These are phyloP conservation scores for Pichia manshurica DNA, from an alignment of 805 yeast genomes.

Conservation along the genomic window DNA sequence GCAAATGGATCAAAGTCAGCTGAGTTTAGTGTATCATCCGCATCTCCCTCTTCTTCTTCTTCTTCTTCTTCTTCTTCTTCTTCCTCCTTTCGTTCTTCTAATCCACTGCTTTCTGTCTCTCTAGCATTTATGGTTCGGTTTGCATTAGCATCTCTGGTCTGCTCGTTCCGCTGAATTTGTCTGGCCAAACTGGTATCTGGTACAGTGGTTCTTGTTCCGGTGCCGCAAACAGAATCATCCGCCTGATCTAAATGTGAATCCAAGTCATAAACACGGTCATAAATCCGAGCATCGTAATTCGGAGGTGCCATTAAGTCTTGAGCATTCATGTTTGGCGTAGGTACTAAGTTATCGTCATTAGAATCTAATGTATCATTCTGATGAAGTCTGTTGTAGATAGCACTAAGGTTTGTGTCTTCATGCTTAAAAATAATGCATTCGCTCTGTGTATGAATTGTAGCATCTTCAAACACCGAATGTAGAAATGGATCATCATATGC, in stretches of 20 bases:
- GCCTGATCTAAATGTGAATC: neutral
- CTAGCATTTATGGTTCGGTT: neutral
- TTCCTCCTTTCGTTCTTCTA: neutral
- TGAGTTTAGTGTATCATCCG: neutral
- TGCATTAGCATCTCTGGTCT: neutral
- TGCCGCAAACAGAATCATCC: neutral
- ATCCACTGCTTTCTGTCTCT: neutral
- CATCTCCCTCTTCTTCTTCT: neutral
- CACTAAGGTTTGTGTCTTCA: slow-evolving; percentile 15
- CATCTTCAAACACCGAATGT: slow-evolving; percentile 24
- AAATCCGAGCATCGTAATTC: slow-evolving; percentile 71
- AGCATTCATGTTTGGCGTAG: slow-evolving; percentile 23
- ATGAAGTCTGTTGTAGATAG: neutral
- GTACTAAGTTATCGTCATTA: slow-evolving; percentile 9
- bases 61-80: neutral
- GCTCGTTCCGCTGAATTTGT: neutral
- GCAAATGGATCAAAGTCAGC: neutral
- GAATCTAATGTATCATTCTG: slow-evolving; percentile 4
- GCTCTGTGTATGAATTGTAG: slow-evolving; percentile 23
- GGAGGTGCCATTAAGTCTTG: slow-evolving; percentile 73
- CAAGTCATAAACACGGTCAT: slow-evolving; percentile 58
- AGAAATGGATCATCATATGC: slow-evolving; percentile 24
- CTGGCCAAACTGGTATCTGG: neutral
- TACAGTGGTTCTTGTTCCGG: neutral
- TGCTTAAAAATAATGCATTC: slow-evolving; percentile 26